Evolutionary conservation across 208 protist species (phyloP).

Genomic region (Naegleria lovaniensis): DNA sequence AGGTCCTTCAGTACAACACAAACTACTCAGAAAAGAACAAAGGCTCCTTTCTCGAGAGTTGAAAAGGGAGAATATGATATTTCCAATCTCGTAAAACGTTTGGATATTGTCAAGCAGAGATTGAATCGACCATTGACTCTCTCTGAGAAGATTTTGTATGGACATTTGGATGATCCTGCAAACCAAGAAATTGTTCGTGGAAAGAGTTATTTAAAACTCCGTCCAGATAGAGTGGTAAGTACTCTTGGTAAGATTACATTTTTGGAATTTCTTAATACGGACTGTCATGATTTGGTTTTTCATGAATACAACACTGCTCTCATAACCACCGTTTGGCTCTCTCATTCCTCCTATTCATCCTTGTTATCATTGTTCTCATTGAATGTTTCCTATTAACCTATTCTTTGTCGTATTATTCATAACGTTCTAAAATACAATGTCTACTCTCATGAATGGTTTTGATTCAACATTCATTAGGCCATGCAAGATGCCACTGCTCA

Average conservation of each 20-base stretch:
- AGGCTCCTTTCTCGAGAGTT: neutral
- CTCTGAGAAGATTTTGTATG: slow-evolving; percentile 68
- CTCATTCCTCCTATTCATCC: no score
- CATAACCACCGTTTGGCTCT: neutral
- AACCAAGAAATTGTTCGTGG: slow-evolving; percentile 58
- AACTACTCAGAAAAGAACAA: neutral
- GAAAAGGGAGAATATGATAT: slow-evolving; percentile 17
- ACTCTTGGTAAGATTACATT: neutral
- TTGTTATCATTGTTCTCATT: no score
- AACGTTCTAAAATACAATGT: no score
- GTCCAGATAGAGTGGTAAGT: slow-evolving; percentile 61
- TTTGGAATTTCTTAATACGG: no score
- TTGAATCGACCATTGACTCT: slow-evolving; percentile 56
- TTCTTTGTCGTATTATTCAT: no score
- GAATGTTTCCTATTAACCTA: no score
- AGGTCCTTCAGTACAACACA: neutral
- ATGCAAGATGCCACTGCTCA: slow-evolving; percentile 61
- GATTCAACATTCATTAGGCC: neutral
- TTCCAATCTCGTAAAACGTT: neutral
- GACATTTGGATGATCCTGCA: slow-evolving; percentile 58
- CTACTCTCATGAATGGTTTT: no score
- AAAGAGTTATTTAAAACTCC: slow-evolving; percentile 61
- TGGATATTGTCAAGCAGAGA: slow-evolving; percentile 31
- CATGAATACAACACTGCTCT: slow-evolving; percentile 24
- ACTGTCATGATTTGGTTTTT: no score